phyloP scores from a whole-genome alignment of 106 monocot species.

The Platanthera zijinensis region DNA sequence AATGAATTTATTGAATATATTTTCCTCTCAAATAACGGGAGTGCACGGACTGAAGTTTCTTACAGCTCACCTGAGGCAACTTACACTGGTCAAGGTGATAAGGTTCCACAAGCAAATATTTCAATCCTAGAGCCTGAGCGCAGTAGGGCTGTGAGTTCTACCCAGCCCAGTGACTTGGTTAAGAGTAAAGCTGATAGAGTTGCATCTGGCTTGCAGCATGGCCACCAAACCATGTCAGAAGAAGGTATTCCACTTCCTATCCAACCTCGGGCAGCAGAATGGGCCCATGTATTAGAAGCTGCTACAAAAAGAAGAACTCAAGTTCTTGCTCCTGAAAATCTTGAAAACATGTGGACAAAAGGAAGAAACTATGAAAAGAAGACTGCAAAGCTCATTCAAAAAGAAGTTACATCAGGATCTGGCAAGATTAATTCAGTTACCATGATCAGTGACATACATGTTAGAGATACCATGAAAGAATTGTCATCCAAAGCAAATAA shows the following conservation, averaged over 20 bases:
- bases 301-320: slow-evolving; percentile 88
- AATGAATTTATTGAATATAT: slow-evolving; percentile 86
- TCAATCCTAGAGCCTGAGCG: background rate
- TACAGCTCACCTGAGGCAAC: slow-evolving; percentile 12
- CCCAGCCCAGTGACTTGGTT: slow-evolving; percentile 17
- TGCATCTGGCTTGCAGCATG: slow-evolving; percentile 13
- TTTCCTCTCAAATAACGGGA: slow-evolving; percentile 44
- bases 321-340: slow-evolving; percentile 95
- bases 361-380: slow-evolving; percentile 97
- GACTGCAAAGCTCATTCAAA: slow-evolving; percentile 31
- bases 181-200: slow-evolving; percentile 18
- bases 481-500: slow-evolving; percentile 19
- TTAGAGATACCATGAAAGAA: slow-evolving; percentile 29
- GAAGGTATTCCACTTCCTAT: slow-evolving; percentile 14
- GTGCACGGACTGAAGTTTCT: slow-evolving; percentile 13
- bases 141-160: slow-evolving; percentile 11
- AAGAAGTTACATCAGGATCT: slow-evolving; percentile 12
- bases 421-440: slow-evolving; percentile 17
- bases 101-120: slow-evolving; percentile 14
- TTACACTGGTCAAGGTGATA: slow-evolving; percentile 15
- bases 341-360: slow-evolving; percentile 99
- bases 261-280: slow-evolving; percentile 56
- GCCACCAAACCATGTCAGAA: slow-evolving; percentile 10
- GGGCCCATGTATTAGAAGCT: slow-evolving; percentile 78
- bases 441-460: slow-evolving; percentile 11